These are phyloP conservation scores for Xylaria scruposa DNA, from an alignment of 495 filamentous ascomycete species.

Conservation along the genomic window DNA sequence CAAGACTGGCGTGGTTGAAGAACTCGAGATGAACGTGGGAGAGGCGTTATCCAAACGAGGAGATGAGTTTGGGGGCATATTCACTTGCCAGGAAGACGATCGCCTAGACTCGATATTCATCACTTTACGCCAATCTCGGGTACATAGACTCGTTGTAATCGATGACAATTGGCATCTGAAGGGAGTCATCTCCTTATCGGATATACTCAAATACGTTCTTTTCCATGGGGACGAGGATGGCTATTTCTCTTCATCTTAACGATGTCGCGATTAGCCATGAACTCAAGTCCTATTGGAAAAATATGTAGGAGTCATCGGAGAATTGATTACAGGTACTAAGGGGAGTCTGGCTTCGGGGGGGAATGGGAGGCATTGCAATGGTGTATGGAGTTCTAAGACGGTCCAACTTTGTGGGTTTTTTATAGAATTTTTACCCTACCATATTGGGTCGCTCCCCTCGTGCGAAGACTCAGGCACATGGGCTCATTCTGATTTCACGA, in stretches of 20 bases:
- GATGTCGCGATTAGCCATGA: constrained; percentile 30
- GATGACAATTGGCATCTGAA: constrained; percentile 85
- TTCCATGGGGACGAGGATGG: constrained; percentile 80
- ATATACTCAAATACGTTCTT: constrained; percentile 95
- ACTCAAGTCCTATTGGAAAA: not conserved
- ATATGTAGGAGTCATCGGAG: not conserved
- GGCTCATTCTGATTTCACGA: constrained; percentile 19
- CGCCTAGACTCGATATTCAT: constrained; percentile 95
- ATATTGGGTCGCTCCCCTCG: constrained; percentile 7
- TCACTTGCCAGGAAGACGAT: constrained; percentile 92
- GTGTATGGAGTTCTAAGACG: constrained; percentile 44
- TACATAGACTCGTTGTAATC: constrained; percentile 91
- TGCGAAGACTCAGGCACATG: constrained; percentile 12
- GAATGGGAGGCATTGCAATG: constrained; percentile 38
- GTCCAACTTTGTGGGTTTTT: constrained; percentile 27
- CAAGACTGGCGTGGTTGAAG: constrained; percentile 91
- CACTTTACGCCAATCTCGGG: constrained; percentile 91
- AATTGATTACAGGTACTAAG: constrained; percentile 13
- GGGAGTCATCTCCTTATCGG: constrained; percentile 91
- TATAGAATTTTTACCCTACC: constrained; percentile 14
- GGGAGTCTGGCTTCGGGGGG: constrained; percentile 11
- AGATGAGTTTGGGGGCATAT: constrained; percentile 94
- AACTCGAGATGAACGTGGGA: constrained; percentile 83
- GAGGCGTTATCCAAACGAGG: constrained; percentile 88
- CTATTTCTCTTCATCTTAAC: constrained; percentile 39